Conservation (phyloP, 768 basidiomycete genomes). For the Favolaschia claudopus region DNA sequence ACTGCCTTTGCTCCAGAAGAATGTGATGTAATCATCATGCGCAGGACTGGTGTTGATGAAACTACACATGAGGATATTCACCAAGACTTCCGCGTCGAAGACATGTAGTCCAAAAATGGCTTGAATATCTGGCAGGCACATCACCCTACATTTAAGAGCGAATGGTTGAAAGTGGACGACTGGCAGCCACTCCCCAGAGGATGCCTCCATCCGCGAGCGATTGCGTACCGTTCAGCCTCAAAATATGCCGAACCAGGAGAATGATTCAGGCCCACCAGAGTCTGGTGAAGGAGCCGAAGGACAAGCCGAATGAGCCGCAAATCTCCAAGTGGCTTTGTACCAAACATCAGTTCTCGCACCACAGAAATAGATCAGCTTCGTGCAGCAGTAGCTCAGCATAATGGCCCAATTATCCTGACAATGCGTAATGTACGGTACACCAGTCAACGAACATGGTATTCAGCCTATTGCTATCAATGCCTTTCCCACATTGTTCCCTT, state of each 20-base stretch:
- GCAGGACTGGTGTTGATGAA: not conserved
- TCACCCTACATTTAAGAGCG: conserved; percentile 11
- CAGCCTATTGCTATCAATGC: too few species aligned
- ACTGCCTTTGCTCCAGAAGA: conserved; percentile 10
- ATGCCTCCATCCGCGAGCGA: not conserved
- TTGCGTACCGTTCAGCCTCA: conserved; percentile 9
- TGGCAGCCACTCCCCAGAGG: not conserved
- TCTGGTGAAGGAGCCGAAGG: too few species aligned
- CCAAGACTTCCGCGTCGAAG: conserved; percentile 4
- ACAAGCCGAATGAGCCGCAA: too few species aligned
- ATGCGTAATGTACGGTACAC: too few species aligned
- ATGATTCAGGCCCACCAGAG: not conserved
- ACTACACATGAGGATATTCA: conserved; percentile 1
- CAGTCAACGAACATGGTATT: too few species aligned
- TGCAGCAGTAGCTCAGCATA: too few species aligned
- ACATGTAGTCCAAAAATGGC: conserved; percentile 1
- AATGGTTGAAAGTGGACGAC: not conserved
- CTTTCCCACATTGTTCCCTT: too few species aligned
- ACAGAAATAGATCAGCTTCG: too few species aligned
- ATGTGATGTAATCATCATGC: conserved; percentile 16
- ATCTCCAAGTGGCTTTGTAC: too few species aligned
- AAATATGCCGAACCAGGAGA: not conserved
- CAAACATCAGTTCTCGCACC: too few species aligned
- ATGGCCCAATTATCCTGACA: too few species aligned
- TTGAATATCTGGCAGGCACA: not conserved